These are phyloP conservation scores for Penicillium malachiteum DNA, from an alignment of 495 filamentous ascomycete genomes.

Conservation along the genomic window DNA sequence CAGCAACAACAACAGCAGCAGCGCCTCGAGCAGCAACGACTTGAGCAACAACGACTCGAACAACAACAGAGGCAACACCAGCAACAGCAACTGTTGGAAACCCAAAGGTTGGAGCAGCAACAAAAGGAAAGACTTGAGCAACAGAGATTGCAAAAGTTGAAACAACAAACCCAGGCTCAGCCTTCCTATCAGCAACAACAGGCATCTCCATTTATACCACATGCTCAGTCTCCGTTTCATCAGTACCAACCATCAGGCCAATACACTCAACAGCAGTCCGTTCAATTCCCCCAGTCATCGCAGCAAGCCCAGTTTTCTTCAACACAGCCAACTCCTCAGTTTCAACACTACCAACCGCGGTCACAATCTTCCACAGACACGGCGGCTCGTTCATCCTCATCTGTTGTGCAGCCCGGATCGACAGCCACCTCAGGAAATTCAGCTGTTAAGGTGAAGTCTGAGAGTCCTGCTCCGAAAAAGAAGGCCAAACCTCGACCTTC, in stretches of 20 bases:
- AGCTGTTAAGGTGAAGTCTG: slow-evolving; percentile 13
- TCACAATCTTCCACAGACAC: slow-evolving; percentile 12
- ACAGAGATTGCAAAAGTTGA: slow-evolving; percentile 17
- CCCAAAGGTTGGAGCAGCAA: slow-evolving; percentile 14
- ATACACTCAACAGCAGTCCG: slow-evolving; percentile 9
- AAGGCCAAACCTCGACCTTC: slow-evolving; percentile 21
- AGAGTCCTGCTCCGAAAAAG: slow-evolving; percentile 25
- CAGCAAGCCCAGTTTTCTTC: slow-evolving; percentile 16
- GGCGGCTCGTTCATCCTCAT: neutral
- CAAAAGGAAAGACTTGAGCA: slow-evolving; percentile 8
- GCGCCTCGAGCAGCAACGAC: slow-evolving; percentile 15
- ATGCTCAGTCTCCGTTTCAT: slow-evolving; percentile 20
- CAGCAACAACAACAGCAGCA: slow-evolving; percentile 22
- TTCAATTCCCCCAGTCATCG: slow-evolving; percentile 10
- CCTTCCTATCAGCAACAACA: slow-evolving; percentile 21
- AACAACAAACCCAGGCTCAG: slow-evolving; percentile 26
- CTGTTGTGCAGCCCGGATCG: slow-evolving; percentile 5
- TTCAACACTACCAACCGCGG: slow-evolving; percentile 25
- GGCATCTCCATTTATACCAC: slow-evolving; percentile 10
- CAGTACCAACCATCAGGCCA: slow-evolving; percentile 19
- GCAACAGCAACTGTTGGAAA: slow-evolving; percentile 14
- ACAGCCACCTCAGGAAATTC: slow-evolving; percentile 1
- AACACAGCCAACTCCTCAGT: slow-evolving; percentile 11
- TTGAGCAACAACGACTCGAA: slow-evolving; percentile 12
- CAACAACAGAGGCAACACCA: slow-evolving; percentile 15